Percentiles rank a stretch among this genome's conserved stretches.
Conservation (phyloP, 495 filamentous ascomycete species). For the Paragyromitra xinjiangensis region DNA sequence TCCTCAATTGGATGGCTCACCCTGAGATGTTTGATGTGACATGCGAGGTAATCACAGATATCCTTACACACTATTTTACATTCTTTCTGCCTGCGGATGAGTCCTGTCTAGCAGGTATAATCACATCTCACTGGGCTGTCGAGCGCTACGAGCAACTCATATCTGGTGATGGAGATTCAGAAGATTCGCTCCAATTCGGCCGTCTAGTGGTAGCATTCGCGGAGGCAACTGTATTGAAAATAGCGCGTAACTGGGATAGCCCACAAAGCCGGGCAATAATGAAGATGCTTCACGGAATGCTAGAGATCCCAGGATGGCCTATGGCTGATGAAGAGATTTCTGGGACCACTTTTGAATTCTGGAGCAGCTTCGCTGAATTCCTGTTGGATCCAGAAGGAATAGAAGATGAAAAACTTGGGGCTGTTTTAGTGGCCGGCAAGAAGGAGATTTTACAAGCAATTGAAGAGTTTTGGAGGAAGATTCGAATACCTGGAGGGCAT, state of each 20-base stretch:
- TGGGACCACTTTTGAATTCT: constrained; percentile 81
- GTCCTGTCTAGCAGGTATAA: constrained; percentile 65
- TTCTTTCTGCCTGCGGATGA: constrained; percentile 70
- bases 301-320: constrained; percentile 75
- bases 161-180: constrained; percentile 67
- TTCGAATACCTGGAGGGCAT: constrained; percentile 66
- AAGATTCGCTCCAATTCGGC: constrained; percentile 73
- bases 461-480: constrained; percentile 69
- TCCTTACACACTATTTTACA: constrained; percentile 69
- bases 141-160: constrained; percentile 65
- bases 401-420: constrained; percentile 47
- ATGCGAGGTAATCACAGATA: constrained; percentile 71
- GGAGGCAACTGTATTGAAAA: constrained; percentile 66
- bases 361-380: constrained; percentile 75
- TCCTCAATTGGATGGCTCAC: constrained; percentile 66
- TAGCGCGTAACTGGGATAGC: constrained; percentile 59
- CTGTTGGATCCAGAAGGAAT: constrained; percentile 59
- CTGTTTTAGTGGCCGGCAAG: constrained; percentile 61
- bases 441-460: constrained; percentile 66
- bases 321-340: constrained; percentile 81
- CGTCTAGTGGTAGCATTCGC: constrained; percentile 75
- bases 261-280: constrained; percentile 60
- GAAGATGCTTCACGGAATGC: constrained; percentile 68
- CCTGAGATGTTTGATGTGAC: constrained; percentile 67
- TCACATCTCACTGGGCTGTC: constrained; percentile 67